Evolutionary conservation across 83 land plant genomes (phyloP), one percentile per base, ranked within the genome.

Genomic region (Picea mariana): DNA sequence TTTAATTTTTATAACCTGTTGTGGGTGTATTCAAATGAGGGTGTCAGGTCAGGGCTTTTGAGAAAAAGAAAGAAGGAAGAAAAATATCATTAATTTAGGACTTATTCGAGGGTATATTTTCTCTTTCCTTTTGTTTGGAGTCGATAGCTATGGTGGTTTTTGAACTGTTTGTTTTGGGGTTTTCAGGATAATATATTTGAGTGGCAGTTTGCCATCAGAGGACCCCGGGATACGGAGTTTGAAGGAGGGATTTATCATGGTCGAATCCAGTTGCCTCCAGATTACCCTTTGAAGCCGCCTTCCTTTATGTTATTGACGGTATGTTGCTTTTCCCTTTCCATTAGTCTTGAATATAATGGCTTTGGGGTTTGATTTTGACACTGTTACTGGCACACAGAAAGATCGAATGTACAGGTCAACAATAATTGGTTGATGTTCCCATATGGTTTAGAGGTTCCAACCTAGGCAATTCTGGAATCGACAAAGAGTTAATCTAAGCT

Each of bases 191-290:
- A 97, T 78, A 95, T 97, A 75, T 97, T 97, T 82, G 99, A 97
- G 87, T 97, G 99, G 99, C 99, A 97, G 67, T 97, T 97, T 88
- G 98, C 98, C 2, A 92, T 97, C 44, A 87, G 95, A 79, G 99
- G 99, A 16, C 98, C 99, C 3, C 55, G 84, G 38, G 98, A 95
- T 31, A 82, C 93, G 26, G 99, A 97, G 78, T 97, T 97, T 84
- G 98, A 97, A 83, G 99, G 98, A 21, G 99, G 99, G 17, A 91
- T 97, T 3, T 97, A 93, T 83, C 99, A 97, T 87, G 99, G 99
- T 3, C 84, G 99, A 27, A 97, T 97, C 60, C 98, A 95, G 84
- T 79, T 97, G 83, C 99, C 99, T 71, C 83, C 98, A 0, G 99
- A 97, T 21, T 97, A 97, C 84, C 99, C 99, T 44, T 93, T 97